These are phyloP conservation scores for Candida saitoana DNA, from an alignment of 805 yeast genomes.

Conservation along the genomic window DNA sequence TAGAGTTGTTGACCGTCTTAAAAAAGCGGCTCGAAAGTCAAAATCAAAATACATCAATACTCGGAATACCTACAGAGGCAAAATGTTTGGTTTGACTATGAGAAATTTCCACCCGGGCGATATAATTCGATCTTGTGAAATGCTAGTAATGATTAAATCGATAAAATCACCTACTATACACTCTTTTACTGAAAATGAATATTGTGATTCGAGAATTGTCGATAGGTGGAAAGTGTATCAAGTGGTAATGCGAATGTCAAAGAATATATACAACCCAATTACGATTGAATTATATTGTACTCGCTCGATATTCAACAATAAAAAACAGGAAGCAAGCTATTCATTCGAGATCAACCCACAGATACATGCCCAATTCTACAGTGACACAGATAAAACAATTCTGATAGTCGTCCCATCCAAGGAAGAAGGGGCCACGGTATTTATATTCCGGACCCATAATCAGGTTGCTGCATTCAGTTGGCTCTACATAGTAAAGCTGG, in stretches of 20 bases:
- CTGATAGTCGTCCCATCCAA: constrained; percentile 38
- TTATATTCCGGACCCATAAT: constrained; percentile 54
- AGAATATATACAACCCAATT: constrained; percentile 48
- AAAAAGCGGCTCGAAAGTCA: constrained; percentile 20
- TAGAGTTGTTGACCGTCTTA: constrained; percentile 17
- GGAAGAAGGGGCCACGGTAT: constrained; percentile 27
- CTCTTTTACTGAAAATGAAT: constrained; percentile 46
- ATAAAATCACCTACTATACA: constrained; percentile 19
- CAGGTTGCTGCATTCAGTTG: constrained; percentile 55
- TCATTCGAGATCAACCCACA: constrained; percentile 14
- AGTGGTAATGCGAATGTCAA: constrained; percentile 67
- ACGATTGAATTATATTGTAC: constrained; percentile 55
- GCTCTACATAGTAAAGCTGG: constrained; percentile 53
- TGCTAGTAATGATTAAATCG: constrained; percentile 60
- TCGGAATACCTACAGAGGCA: constrained; percentile 16
- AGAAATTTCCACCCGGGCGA: constrained; percentile 49
- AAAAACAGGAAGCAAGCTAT: constrained; percentile 10
- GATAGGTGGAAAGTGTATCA: constrained; percentile 81
- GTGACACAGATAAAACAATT: constrained; percentile 66
- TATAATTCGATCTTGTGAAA: constrained; percentile 59
- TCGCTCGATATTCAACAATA: constrained; percentile 31
- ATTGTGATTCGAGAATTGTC: constrained; percentile 49
- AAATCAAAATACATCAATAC: constrained; percentile 17
- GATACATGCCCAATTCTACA: constrained; percentile 50
- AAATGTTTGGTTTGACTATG: constrained; percentile 20